Evolutionary conservation across 2,329 filamentous ascomycete genomes (phyloP).

Genomic region (Scorias spongiosa): DNA sequence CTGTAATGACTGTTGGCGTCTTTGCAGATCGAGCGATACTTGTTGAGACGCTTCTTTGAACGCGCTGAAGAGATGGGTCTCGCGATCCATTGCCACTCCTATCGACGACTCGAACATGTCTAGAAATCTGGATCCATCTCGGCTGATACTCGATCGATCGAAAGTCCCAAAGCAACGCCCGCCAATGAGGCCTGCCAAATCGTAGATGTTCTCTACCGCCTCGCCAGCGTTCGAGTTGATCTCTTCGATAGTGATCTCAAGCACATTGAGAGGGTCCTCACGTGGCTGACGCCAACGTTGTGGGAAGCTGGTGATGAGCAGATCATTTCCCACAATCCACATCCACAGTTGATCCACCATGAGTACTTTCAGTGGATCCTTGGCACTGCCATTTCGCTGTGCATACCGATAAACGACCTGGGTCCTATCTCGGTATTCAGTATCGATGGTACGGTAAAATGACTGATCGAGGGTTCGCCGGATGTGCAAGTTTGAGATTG

Average conservation of each 20-base stretch:
- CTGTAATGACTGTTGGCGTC: constrained; percentile 26
- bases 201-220: constrained; percentile 45
- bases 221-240: constrained; percentile 49
- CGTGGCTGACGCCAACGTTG: constrained; percentile 45
- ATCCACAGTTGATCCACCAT: constrained; percentile 59
- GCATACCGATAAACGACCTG: constrained; percentile 51
- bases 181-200: constrained; percentile 49
- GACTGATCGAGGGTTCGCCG: constrained; percentile 51
- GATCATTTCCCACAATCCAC: constrained; percentile 43
- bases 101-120: constrained; percentile 55
- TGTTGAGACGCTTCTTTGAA: constrained; percentile 45
- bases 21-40: constrained; percentile 39
- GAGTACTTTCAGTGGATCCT: constrained; percentile 40
- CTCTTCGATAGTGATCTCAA: constrained; percentile 48
- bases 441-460: constrained; percentile 50
- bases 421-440: constrained; percentile 42
- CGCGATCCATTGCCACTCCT: constrained; percentile 30
- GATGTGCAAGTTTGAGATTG: constrained; percentile 38
- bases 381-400: constrained; percentile 15
- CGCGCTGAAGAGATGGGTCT: constrained; percentile 36
- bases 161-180: constrained; percentile 45
- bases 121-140: constrained; percentile 48
- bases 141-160: constrained; percentile 22
- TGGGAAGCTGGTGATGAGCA: constrained; percentile 45
- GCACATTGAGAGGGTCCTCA: constrained; percentile 47